Conservation (phyloP, 78 protist species). For the Diacronema lutheri region DNA sequence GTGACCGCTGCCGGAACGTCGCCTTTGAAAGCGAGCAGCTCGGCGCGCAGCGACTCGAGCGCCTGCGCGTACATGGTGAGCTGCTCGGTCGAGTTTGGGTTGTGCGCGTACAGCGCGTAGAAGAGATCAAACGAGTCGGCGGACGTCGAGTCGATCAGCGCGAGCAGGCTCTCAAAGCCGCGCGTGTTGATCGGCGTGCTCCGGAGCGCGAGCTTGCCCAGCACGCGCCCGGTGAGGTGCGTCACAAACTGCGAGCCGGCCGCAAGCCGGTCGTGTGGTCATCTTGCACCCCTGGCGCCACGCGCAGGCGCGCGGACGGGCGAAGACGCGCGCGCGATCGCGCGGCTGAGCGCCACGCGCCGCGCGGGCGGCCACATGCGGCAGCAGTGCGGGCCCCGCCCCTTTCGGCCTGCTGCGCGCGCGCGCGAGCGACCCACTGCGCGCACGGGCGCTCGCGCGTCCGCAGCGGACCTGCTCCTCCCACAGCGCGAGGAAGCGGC, state of each 20-base stretch:
- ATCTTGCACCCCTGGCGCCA: background rate
- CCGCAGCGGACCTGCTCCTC: slow-evolving; percentile 39
- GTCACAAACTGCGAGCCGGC: slow-evolving; percentile 26
- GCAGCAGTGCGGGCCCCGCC: too few species aligned
- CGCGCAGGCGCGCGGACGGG: too few species aligned
- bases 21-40: too few species aligned
- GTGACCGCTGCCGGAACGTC: too few species aligned
- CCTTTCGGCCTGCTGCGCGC: too few species aligned
- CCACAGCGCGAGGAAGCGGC: slow-evolving; percentile 6
- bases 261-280: slow-evolving; percentile 26
- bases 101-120: slow-evolving; percentile 28
- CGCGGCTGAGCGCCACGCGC: too few species aligned
- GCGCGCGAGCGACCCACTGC: too few species aligned
- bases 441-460: too few species aligned
- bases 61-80: too few species aligned
- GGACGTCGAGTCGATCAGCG: slow-evolving; percentile 29
- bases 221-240: slow-evolving; percentile 24
- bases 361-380: background rate
- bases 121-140: slow-evolving; percentile 33
- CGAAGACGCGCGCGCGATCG: too few species aligned
- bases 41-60: too few species aligned
- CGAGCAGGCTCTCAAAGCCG: background rate
- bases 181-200: slow-evolving; percentile 1
- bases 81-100: slow-evolving; percentile 1
- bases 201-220: background rate